Percentiles rank a stretch among this genome's conserved stretches.
These are phyloP conservation scores for Alternaria sp. DNA, from an alignment of 2,329 filamentous ascomycete genomes.

Conservation along the genomic window DNA sequence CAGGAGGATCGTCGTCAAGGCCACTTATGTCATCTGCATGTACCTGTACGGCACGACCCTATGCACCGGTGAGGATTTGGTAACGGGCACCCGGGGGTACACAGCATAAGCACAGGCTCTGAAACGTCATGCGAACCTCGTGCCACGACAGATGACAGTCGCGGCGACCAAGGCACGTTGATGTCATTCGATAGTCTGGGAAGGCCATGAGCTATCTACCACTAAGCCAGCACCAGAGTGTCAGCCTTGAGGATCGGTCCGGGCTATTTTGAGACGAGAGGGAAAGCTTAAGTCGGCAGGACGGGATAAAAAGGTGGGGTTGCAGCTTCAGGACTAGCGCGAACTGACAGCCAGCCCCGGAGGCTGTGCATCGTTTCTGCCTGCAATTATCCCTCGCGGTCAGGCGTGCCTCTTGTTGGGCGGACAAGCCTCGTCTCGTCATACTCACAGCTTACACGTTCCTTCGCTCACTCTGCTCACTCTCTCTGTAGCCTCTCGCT, in stretches of 20 bases:
- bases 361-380: conserved; percentile 15
- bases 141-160: neutral
- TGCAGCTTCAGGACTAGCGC: neutral
- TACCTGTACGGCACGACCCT: conserved; percentile 9
- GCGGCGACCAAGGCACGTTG: neutral
- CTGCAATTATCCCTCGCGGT: conserved; percentile 15
- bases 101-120: conserved; percentile 5
- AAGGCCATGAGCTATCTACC: neutral
- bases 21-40: conserved; percentile 9
- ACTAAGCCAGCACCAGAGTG: conserved; percentile 1
- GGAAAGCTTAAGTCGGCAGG: conserved; percentile 7
- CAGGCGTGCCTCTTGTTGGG: conserved; percentile 8
- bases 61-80: conserved; percentile 11
- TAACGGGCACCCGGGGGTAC: conserved; percentile 9
- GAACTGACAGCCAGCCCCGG: neutral
- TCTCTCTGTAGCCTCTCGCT: neutral
- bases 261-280: conserved; percentile 12
- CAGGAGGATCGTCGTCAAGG: neutral
- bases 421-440: conserved; percentile 9
- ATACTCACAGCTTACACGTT: neutral
- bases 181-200: neutral
- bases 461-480: neutral
- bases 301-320: neutral
- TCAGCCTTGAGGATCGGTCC: neutral
- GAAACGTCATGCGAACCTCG: neutral